Evolutionary conservation across 2,329 filamentous ascomycete species (phyloP).

Genomic region (Coniella vitis): DNA sequence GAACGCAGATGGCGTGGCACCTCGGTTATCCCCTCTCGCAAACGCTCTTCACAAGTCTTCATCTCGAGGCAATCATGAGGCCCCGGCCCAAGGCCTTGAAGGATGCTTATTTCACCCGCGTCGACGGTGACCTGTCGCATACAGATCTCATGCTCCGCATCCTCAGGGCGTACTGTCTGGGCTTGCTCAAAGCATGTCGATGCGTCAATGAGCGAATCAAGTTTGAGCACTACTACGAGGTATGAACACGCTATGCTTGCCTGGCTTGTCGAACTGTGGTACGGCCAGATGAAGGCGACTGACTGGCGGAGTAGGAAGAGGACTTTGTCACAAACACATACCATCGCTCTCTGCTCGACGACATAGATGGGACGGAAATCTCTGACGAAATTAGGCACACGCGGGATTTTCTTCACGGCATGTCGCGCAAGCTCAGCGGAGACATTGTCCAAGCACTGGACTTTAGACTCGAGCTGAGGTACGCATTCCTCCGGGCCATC

Average conservation of each 20-base stretch:
- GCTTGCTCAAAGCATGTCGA: slow-evolving; percentile 74
- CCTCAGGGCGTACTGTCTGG: slow-evolving; percentile 79
- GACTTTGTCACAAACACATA: slow-evolving; percentile 94
- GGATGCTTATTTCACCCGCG: slow-evolving; percentile 55
- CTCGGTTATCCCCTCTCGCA: slow-evolving; percentile 92
- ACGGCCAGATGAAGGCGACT: too few relatives aligned
- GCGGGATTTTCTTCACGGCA: slow-evolving; percentile 40
- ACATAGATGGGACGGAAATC: slow-evolving; percentile 52
- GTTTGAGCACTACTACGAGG: slow-evolving; percentile 86
- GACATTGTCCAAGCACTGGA: slow-evolving; percentile 50
- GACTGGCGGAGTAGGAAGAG: slow-evolving; percentile 59
- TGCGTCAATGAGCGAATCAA: slow-evolving; percentile 71
- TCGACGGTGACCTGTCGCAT: slow-evolving; percentile 23
- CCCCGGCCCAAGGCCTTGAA: slow-evolving; percentile 57
- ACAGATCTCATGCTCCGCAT: slow-evolving; percentile 51
- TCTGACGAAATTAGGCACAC: slow-evolving; percentile 48
- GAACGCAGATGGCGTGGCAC: slow-evolving; percentile 81
- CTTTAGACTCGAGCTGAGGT: slow-evolving; percentile 59
- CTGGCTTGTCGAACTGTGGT: too few relatives aligned
- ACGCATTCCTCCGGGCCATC: slow-evolving; percentile 51
- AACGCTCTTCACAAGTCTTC: slow-evolving; percentile 86
- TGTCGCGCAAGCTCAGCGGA: slow-evolving; percentile 31
- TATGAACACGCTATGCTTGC: slow-evolving; percentile 28
- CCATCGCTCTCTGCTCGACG: slow-evolving; percentile 66
- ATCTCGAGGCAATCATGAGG: slow-evolving; percentile 77